A percentile compares a stretch with the other conserved stretches of the same genome.
Conservation (phyloP, 2,329 filamentous ascomycete species). For the Ceratocystis huliohia region DNA sequence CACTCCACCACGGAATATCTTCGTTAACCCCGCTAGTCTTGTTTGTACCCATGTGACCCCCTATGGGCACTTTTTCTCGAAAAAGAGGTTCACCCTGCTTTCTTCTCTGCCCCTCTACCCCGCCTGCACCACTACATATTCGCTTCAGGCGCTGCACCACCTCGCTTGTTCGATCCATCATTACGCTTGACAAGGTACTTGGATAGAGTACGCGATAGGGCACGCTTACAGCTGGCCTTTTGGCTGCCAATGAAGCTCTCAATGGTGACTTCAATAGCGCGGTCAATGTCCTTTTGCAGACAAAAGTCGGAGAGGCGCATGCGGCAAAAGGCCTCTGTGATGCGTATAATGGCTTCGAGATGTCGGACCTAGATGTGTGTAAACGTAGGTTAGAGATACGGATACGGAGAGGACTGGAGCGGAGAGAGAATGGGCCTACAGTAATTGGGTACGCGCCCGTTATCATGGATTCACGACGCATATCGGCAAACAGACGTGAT, state of each 20-base stretch:
- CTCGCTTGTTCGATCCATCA: constrained; percentile 20
- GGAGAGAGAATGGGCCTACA: constrained; percentile 42
- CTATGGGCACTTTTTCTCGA: no score
- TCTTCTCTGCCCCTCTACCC: not conserved
- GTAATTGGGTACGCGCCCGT: constrained; percentile 97
- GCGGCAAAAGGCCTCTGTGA: constrained; percentile 85
- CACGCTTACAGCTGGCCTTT: constrained; percentile 96
- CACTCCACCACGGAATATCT: not conserved
- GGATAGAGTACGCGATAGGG: constrained; percentile 82
- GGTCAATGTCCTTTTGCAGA: constrained; percentile 78
- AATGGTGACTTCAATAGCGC: constrained; percentile 90
- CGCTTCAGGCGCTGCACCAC: constrained; percentile 11
- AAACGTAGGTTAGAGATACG: constrained; percentile 20
- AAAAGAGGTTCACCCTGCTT: no score
- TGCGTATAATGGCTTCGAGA: constrained; percentile 93
- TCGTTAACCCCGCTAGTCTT: not conserved
- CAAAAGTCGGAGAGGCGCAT: constrained; percentile 98
- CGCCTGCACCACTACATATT: constrained; percentile 6
- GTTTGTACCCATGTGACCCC: no score
- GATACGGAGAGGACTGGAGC: not conserved
- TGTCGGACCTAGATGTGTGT: constrained; percentile 62
- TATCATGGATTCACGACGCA: constrained; percentile 81
- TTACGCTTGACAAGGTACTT: constrained; percentile 63
- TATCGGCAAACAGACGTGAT: constrained; percentile 84
- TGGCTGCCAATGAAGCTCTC: constrained; percentile 93